Evolutionary conservation across 352 stramenopile genomes (phyloP).

Genomic region (Phytophthora pluvialis): DNA sequence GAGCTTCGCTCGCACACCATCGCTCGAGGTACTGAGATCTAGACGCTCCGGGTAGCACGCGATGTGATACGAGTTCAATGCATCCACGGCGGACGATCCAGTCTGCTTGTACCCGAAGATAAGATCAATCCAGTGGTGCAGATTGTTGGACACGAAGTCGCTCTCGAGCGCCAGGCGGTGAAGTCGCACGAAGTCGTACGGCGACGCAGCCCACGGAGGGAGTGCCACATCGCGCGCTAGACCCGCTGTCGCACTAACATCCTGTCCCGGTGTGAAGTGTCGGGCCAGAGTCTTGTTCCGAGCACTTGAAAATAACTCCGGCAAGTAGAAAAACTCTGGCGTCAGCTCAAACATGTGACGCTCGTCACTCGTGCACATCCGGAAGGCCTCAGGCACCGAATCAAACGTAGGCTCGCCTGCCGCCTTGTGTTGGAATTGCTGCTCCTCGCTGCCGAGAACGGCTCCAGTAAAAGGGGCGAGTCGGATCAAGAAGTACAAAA

Average conservation of each 20-base stretch:
- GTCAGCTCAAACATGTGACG: conserved; percentile 73
- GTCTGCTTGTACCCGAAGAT: conserved; percentile 98
- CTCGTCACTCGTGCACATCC: conserved; percentile 60
- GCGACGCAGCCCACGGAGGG: conserved; percentile 95
- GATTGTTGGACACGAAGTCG: conserved; percentile 96
- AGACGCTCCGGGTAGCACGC: conserved; percentile 80
- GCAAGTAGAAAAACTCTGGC: conserved; percentile 84
- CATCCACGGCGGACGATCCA: conserved; percentile 85
- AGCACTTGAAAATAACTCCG: conserved; percentile 71
- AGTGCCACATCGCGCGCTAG: conserved; percentile 91
- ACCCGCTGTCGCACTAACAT: conserved; percentile 38
- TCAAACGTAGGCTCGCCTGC: conserved; percentile 60
- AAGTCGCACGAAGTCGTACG: conserved; percentile 97
- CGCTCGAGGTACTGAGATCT: conserved; percentile 70
- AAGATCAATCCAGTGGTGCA: conserved; percentile 99
- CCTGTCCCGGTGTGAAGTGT: conserved; percentile 46
- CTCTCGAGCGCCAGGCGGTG: conserved; percentile 97
- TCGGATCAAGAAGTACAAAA: conserved; percentile 80
- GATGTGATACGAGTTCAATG: conserved; percentile 94
- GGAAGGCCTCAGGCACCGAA: conserved; percentile 67
- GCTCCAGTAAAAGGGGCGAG: conserved; percentile 72
- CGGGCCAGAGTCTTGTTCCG: conserved; percentile 66
- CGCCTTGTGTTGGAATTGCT: conserved; percentile 40
- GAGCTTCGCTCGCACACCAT: conserved; percentile 61
- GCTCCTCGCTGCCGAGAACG: conserved; percentile 43